Percentiles rank a stretch among this genome's conserved stretches.
Conservation (phyloP, 129 eudicot genomes). For the Logfia minima region DNA sequence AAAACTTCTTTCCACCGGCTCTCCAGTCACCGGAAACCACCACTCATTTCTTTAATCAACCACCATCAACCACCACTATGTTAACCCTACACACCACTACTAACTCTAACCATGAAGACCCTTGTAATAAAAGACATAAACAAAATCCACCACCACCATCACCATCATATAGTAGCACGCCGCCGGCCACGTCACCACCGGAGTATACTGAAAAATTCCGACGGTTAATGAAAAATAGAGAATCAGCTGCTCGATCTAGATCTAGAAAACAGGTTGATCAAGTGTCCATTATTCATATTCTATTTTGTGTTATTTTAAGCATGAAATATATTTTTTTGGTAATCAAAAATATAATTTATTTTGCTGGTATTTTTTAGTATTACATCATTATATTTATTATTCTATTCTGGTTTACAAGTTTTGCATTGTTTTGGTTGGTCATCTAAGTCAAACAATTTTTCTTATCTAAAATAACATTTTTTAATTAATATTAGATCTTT, state of each 20-base stretch:
- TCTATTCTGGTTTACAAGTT: too few species aligned
- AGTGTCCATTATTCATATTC: neutral
- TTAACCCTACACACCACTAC: slow-evolving; percentile 33
- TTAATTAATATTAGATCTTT: too few species aligned
- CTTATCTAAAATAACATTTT: too few species aligned
- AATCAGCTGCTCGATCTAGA: slow-evolving; percentile 62
- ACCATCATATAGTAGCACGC: neutral
- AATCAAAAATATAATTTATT: too few species aligned
- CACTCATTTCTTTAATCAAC: neutral
- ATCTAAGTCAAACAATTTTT: too few species aligned
- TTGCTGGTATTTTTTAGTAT: too few species aligned
- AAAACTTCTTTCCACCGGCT: slow-evolving; percentile 27
- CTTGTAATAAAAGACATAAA: slow-evolving; percentile 17
- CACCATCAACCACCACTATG: slow-evolving; percentile 27
- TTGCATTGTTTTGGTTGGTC: neutral
- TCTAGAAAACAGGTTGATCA: slow-evolving; percentile 47
- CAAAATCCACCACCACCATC: neutral
- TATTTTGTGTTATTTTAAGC: neutral
- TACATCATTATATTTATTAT: neutral
- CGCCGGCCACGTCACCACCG: slow-evolving; percentile 19
- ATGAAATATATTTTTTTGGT: neutral
- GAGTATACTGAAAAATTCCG: slow-evolving; percentile 38
- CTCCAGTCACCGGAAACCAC: slow-evolving; percentile 22
- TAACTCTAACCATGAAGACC: slow-evolving; percentile 16
- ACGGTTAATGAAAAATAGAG: slow-evolving; percentile 55